Conservation (phyloP, 2,329 filamentous ascomycete genomes). For the Phialophora chinensis region DNA sequence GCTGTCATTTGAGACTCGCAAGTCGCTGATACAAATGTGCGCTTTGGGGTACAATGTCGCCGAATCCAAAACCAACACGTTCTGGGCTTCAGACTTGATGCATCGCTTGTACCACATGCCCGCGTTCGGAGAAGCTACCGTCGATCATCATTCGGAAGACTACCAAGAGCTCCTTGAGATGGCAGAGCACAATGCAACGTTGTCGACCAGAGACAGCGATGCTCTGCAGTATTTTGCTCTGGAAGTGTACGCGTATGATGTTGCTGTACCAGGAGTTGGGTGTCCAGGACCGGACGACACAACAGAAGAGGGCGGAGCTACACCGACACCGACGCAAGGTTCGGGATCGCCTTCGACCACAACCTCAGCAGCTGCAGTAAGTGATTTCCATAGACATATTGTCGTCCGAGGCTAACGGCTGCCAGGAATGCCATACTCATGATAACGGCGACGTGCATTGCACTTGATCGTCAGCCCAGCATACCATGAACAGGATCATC, state of each 20-base stretch:
- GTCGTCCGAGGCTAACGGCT: not conserved
- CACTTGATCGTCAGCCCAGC: not conserved
- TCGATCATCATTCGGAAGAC: constrained; percentile 68
- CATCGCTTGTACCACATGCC: constrained; percentile 71
- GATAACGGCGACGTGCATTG: not conserved
- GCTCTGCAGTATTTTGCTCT: constrained; percentile 72
- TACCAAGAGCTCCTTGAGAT: constrained; percentile 63
- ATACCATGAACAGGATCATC: not conserved
- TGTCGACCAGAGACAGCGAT: constrained; percentile 64
- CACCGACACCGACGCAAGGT: not conserved
- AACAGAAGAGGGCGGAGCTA: not conserved
- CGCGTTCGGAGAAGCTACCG: constrained; percentile 62
- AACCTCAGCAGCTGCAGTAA: not conserved
- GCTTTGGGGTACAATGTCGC: constrained; percentile 67
- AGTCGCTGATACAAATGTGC: constrained; percentile 65
- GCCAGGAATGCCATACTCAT: constrained; percentile 1
- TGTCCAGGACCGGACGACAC: constrained; percentile 56
- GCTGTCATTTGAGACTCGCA: constrained; percentile 64
- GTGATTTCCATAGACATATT: not conserved
- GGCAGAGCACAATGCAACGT: constrained; percentile 56
- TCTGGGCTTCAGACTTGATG: constrained; percentile 70
- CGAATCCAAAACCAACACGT: constrained; percentile 62
- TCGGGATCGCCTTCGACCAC: not conserved
- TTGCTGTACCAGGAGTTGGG: constrained; percentile 67
- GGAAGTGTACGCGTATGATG: constrained; percentile 69